A percentile compares a stretch with the other conserved stretches of the same genome.
Conservation (phyloP, 148 eudicot species). For the Cornus florida region DNA sequence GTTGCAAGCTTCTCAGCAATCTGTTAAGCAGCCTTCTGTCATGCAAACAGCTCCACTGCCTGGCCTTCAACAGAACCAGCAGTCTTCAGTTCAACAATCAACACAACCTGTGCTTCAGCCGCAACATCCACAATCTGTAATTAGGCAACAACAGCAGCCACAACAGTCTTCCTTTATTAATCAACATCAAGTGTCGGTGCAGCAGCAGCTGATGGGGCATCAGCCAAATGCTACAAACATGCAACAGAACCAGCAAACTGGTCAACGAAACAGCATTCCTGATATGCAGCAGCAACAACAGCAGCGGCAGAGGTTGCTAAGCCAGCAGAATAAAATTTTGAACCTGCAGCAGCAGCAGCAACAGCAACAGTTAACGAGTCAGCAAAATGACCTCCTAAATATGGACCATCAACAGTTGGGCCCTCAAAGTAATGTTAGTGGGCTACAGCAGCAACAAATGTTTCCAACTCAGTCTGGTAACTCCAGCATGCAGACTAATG, state of each 20-base stretch:
- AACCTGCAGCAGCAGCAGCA: slow-evolving; percentile 48
- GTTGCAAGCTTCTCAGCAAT: slow-evolving; percentile 55
- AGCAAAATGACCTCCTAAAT: slow-evolving; percentile 32
- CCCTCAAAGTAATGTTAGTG: slow-evolving; percentile 38
- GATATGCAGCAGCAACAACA: slow-evolving; percentile 58
- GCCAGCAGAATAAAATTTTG: slow-evolving; percentile 50
- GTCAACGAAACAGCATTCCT: slow-evolving; percentile 56
- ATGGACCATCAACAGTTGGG: slow-evolving; percentile 56
- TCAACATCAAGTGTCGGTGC: slow-evolving; percentile 41
- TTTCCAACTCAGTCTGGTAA: slow-evolving; percentile 39
- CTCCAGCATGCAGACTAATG: slow-evolving; percentile 49
- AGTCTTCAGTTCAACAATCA: slow-evolving; percentile 43
- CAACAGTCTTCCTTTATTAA: slow-evolving; percentile 44
- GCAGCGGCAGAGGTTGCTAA: slow-evolving; percentile 44
- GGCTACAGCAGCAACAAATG: slow-evolving; percentile 24
- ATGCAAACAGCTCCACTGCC: slow-evolving; percentile 59
- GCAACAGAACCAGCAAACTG: slow-evolving; percentile 48
- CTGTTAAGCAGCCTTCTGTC: slow-evolving; percentile 60
- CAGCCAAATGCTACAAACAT: slow-evolving; percentile 39
- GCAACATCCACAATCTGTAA: slow-evolving; percentile 50
- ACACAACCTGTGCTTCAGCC: slow-evolving; percentile 51
- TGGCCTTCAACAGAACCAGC: slow-evolving; percentile 60
- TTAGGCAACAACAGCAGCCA: slow-evolving; percentile 42
- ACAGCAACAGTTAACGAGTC: slow-evolving; percentile 12
- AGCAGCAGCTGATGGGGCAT: slow-evolving; percentile 41